Base-by-base conservation (phyloP, 306 rosid species). In the Ceratonia siliqua region DNA sequence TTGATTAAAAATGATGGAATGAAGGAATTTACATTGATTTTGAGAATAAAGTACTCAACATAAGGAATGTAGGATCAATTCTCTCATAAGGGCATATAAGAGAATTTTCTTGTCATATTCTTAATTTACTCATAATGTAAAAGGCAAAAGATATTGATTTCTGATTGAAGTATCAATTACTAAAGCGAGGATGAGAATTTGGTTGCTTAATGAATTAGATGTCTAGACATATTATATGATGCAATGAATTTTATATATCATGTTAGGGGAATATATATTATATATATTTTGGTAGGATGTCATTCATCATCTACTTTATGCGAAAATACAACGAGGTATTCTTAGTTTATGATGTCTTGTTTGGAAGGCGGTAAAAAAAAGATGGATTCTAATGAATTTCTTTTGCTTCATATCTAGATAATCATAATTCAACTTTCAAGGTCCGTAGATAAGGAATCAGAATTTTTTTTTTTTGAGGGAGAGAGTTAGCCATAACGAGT, bases 31-130 rank as follows among this genome's bases (percentile, higher is more conserved):
- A 33, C 63, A 57, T 46, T 59, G 69, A 39, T 75, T 72, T 74
- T 63, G 71, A 78, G 86, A 88, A 86, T 83, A 86, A 86, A 87
- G 90, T 64, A 9, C 71, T 63, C 75, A 87, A 82, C 86, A 80
- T 62, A 18, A 43, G 74, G 90, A 85, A 85, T 73, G 78, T 46
- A 43, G 90, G 86, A 91, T 87, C 84, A 72, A 70, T 84, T 84
- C 88, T 74, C 58, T 67, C 43, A 32, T 1, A 33, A 61, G 53
- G 70, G 61, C 69, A 49, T 79, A 53, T 20, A 49, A 62, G 32
- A 52, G 70, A 53, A 25, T 66, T 80, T 63, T 36, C 21, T 69
- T 14, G 12, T 13, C 24, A 48, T 62, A 53, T 73, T 66, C 67
- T 39, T n/a, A 68, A 62, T 74, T 77, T 70, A 33, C 20, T n/a